Percentiles rank a stretch among this genome's conserved stretches.
These are phyloP conservation scores for Cyathus striatus DNA, from an alignment of 768 basidiomycete genomes.

Conservation along the genomic window DNA sequence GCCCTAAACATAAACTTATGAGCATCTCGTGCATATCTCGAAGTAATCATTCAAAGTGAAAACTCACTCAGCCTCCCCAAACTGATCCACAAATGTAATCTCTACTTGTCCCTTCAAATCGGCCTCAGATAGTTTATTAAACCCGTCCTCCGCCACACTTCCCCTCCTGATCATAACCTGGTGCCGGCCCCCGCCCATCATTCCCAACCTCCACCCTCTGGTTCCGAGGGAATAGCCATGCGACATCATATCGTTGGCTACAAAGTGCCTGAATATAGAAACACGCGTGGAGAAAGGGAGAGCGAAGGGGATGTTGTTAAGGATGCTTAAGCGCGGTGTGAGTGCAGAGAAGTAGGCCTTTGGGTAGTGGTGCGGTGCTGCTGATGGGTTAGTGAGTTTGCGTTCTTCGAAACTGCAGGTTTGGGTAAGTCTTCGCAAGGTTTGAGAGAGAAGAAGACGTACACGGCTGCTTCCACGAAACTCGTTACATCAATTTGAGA, in stretches of 20 bases:
- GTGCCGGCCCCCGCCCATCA: neutral
- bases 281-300: slow-evolving; percentile 93
- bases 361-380: slow-evolving; percentile 27
- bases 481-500: slow-evolving; percentile 40
- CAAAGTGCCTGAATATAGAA: slow-evolving; percentile 81
- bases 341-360: slow-evolving; percentile 71
- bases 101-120: slow-evolving; percentile 79
- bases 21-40: too few species aligned
- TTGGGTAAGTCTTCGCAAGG: slow-evolving; percentile 1
- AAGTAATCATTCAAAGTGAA: too few species aligned
- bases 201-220: too few species aligned
- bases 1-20: slow-evolving; percentile 42
- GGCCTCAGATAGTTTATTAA: slow-evolving; percentile 71
- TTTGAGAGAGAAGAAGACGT: slow-evolving; percentile 18
- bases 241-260: slow-evolving; percentile 52
- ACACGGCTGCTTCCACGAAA: slow-evolving; percentile 89
- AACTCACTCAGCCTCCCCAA: slow-evolving; percentile 77
- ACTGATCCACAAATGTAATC: slow-evolving; percentile 92
- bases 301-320: slow-evolving; percentile 95
- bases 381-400: slow-evolving; percentile 5
- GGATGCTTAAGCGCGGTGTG: slow-evolving; percentile 81
- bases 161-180: slow-evolving; percentile 57
- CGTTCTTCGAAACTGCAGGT: slow-evolving; percentile 10
- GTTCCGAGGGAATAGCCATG: slow-evolving; percentile 14
- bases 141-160: slow-evolving; percentile 86